Evolutionary conservation across 495 filamentous ascomycete species (phyloP).

Genomic region (Penicillium riverlandense): DNA sequence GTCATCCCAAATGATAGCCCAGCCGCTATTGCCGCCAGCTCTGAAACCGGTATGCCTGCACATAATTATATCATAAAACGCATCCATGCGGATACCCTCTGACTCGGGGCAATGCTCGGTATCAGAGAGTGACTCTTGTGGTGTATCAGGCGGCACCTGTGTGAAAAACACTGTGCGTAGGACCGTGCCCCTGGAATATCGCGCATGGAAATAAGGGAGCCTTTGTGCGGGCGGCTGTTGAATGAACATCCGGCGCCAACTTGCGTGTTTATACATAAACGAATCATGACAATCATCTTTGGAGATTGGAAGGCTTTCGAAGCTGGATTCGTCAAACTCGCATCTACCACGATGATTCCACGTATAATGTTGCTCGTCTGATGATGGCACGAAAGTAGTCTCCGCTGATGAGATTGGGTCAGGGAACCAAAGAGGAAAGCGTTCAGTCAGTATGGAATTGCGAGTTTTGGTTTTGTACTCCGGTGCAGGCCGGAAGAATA

Average conservation of each 20-base stretch:
- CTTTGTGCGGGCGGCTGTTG: background rate
- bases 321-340: background rate
- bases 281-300: background rate
- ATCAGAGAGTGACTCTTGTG: background rate
- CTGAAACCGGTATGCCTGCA: background rate
- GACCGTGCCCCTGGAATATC: background rate
- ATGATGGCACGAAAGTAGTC: no score
- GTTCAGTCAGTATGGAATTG: background rate
- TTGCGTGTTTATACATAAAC: background rate
- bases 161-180: no score
- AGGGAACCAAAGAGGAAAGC: background rate
- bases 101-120: background rate
- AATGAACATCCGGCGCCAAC: constrained; percentile 2
- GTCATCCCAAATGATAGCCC: background rate
- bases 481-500: background rate
- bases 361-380: background rate
- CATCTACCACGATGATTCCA: background rate
- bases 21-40: background rate
- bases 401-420: background rate
- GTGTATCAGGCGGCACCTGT: background rate
- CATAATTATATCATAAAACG: background rate
- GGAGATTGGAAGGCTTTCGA: background rate
- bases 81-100: background rate
- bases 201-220: background rate
- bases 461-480: background rate